phyloP scores from a whole-genome alignment of 495 filamentous ascomycete genomes.

The Terfezia claveryi region DNA sequence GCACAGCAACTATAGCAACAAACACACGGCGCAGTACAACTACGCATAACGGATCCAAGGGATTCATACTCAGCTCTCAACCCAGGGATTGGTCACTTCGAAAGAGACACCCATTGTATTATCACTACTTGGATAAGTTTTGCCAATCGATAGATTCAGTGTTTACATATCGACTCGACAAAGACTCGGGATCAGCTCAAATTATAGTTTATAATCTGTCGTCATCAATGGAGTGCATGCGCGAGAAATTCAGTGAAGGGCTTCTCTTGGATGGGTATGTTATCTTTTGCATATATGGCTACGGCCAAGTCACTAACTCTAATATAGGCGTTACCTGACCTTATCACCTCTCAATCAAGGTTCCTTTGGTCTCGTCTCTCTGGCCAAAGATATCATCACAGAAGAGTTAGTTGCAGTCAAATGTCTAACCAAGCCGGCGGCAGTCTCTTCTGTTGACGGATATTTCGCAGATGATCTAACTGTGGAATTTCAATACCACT shows the following conservation, averaged over 20 bases:
- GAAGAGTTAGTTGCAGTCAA: conserved; percentile 77
- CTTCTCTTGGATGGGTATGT: conserved; percentile 44
- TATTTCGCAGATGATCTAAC: conserved; percentile 46
- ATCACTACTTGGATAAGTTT: conserved; percentile 9
- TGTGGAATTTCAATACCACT: conserved; percentile 70
- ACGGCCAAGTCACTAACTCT: not conserved
- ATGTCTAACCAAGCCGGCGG: conserved; percentile 56
- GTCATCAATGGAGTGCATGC: conserved; percentile 53
- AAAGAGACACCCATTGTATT: conserved; percentile 18
- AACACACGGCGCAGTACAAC: not conserved
- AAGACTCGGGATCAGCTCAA: conserved; percentile 8
- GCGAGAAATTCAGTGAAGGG: conserved; percentile 48
- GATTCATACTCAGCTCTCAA: not conserved
- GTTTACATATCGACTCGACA: conserved; percentile 12
- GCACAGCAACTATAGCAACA: not conserved
- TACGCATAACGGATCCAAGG: not conserved
- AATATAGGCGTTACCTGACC: conserved; percentile 50
- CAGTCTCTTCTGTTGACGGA: conserved; percentile 30
- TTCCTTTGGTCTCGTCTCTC: conserved; percentile 94
- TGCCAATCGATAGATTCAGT: conserved; percentile 16
- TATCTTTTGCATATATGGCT: not conserved
- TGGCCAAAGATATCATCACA: conserved; percentile 57
- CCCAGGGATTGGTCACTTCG: conserved; percentile 19
- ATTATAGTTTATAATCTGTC: conserved; percentile 15
- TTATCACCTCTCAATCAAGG: conserved; percentile 91